A percentile compares a stretch with the other conserved stretches of the same genome.
Conservation (phyloP, 139 green algal genomes). For the Chlorella vulgaris region DNA sequence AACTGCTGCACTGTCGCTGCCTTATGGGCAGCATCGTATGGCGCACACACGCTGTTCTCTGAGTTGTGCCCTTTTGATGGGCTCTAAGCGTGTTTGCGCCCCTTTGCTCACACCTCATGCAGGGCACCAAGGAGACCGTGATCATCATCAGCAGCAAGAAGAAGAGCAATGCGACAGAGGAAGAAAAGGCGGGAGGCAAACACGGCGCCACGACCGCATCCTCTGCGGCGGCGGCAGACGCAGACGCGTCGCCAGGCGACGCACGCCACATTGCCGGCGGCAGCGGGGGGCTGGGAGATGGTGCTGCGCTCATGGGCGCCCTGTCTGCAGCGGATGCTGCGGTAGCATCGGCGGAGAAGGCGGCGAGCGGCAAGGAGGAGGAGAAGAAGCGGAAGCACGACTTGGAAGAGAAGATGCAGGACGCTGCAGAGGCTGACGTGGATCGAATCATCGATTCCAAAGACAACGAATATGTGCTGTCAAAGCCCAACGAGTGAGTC, state of each 20-base stretch:
- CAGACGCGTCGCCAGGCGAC: not conserved
- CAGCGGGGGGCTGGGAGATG: slow-evolving; percentile 7
- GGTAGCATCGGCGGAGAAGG: not conserved
- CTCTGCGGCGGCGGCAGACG: not conserved
- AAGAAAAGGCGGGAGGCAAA: slow-evolving; percentile 40
- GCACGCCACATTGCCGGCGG: not conserved
- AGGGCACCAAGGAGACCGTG: slow-evolving; percentile 69
- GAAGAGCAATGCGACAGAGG: slow-evolving; percentile 29
- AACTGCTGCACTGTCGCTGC: no score
- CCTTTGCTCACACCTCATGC: not conserved
- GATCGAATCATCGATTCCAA: slow-evolving; percentile 94
- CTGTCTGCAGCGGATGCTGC: not conserved
- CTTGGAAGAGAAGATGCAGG: slow-evolving; percentile 12
- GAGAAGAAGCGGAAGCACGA: slow-evolving; percentile 27
- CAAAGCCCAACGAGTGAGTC: slow-evolving; percentile 76
- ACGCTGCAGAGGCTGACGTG: slow-evolving; percentile 68
- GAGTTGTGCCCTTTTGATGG: not conserved
- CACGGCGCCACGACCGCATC: not conserved
- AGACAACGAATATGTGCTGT: slow-evolving; percentile 99
- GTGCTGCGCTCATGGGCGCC: not conserved
- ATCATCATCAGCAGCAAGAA: slow-evolving; percentile 64
- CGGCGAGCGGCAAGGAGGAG: slow-evolving; percentile 12
- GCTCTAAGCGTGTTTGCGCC: not conserved
- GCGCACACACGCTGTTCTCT: no score
- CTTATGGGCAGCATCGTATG: not conserved